phyloP scores from a whole-genome alignment of 306 rosid genomes.

The Prosopis cineraria region DNA sequence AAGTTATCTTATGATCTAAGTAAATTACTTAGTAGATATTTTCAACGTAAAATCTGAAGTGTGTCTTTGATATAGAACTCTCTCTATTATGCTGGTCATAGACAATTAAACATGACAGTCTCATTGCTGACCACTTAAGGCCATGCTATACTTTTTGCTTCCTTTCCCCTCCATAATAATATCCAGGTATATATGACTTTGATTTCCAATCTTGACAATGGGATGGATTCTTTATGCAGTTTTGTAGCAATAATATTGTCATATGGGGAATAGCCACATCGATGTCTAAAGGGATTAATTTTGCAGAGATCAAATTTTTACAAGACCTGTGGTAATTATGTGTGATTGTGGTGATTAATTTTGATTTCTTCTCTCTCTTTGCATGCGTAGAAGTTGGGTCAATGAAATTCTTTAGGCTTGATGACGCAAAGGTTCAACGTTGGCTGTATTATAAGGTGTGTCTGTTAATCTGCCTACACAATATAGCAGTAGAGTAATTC shows the following conservation, averaged over 20 bases:
- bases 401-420: conserved; percentile 80
- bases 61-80: conserved; percentile 7
- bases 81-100: conserved; percentile 16
- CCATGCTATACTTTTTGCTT: conserved; percentile 1
- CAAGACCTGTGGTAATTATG: conserved; percentile 9
- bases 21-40: conserved; percentile 16
- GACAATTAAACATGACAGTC: background rate
- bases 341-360: conserved; percentile 28
- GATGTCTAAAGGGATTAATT: conserved; percentile 22
- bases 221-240: background rate
- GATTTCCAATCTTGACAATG: background rate
- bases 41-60: conserved; percentile 22
- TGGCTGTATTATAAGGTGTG: conserved; percentile 87
- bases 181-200: background rate
- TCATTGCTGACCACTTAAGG: background rate
- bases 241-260: conserved; percentile 9
- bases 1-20: conserved; percentile 1
- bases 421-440: conserved; percentile 79
- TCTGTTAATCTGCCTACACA: conserved; percentile 14
- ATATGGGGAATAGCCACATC: background rate
- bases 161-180: background rate
- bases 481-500: background rate
- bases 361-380: conserved; percentile 25
- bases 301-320: conserved; percentile 1
- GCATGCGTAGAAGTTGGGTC: conserved; percentile 78